phyloP scores from a whole-genome alignment of 169 alveolate genomes.

The Amoebophrya sp. region DNA sequence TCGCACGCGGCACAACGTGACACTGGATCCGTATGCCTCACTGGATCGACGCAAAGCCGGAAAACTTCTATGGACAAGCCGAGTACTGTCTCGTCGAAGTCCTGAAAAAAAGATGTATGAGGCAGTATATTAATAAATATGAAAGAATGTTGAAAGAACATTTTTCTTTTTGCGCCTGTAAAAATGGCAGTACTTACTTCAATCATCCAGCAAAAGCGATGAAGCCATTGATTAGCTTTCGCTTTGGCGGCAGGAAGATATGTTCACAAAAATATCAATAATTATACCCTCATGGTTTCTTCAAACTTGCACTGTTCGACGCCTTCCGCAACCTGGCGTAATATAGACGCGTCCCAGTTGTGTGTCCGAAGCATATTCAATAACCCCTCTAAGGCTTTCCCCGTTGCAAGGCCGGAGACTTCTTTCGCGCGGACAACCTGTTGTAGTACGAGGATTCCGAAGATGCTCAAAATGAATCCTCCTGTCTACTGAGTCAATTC shows the following conservation, averaged over 20 bases:
- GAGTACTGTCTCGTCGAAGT: not conserved
- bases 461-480: too few species aligned
- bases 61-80: not conserved
- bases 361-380: not conserved
- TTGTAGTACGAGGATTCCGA: too few species aligned
- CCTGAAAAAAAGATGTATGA: too few species aligned
- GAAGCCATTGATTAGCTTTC: too few species aligned
- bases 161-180: too few species aligned
- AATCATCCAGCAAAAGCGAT: too few species aligned
- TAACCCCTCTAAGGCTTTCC: not conserved
- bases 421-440: constrained; percentile 10
- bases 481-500: too few species aligned
- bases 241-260: too few species aligned
- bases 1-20: not conserved
- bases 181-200: too few species aligned
- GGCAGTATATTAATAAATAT: too few species aligned
- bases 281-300: not conserved
- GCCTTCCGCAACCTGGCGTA: not conserved
- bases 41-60: not conserved
- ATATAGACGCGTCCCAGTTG: not conserved
- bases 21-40: not conserved
- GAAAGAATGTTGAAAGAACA: too few species aligned
- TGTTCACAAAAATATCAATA: too few species aligned
- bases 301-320: constrained; percentile 16
- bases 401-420: not conserved